Evolutionary conservation across 2,329 filamentous ascomycete species (phyloP).

Genomic region (Fusarium paranaense): DNA sequence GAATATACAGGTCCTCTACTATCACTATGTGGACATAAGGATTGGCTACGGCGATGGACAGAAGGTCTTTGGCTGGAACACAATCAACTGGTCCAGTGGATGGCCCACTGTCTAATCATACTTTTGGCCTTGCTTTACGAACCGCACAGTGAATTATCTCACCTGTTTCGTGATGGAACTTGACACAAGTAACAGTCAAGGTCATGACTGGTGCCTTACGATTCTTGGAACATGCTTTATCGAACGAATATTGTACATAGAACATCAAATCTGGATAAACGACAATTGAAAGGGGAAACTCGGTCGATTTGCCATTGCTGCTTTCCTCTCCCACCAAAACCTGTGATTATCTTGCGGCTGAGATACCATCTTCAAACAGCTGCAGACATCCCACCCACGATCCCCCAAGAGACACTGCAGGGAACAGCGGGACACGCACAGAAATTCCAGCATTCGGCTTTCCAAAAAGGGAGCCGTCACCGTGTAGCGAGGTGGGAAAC

Average conservation of each 20-base stretch:
- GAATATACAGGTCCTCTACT: slow-evolving; percentile 58
- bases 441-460: background rate
- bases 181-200: background rate
- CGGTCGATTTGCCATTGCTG: background rate
- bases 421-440: background rate
- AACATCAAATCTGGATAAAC: background rate
- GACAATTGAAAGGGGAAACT: background rate
- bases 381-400: background rate
- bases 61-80: slow-evolving; percentile 65
- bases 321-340: no score
- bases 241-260: background rate
- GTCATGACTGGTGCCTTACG: background rate
- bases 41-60: slow-evolving; percentile 49
- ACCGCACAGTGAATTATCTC: no score
- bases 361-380: background rate
- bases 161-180: background rate
- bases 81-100: slow-evolving; percentile 59
- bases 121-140: background rate
- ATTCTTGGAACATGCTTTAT: background rate
- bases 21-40: slow-evolving; percentile 52
- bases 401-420: no score
- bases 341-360: no score
- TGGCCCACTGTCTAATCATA: slow-evolving; percentile 54
- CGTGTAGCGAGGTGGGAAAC: background rate
- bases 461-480: background rate